Conservation (phyloP, 2,329 filamentous ascomycete species). For the Ophiosphaerella herpotricha region DNA sequence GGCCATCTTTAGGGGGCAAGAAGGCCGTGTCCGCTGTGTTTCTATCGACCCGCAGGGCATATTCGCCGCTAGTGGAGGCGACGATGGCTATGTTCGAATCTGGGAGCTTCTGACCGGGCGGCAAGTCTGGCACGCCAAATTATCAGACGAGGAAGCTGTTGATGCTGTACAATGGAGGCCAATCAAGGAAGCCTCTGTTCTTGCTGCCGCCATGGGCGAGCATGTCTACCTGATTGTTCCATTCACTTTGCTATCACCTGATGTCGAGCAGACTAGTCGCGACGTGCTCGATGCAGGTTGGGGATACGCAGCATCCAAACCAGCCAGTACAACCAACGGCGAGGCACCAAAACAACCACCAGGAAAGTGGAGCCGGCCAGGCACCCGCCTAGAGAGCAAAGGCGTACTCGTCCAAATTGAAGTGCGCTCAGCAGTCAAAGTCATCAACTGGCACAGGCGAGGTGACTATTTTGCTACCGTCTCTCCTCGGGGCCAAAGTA, state of each 20-base stretch:
- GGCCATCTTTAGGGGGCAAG: slow-evolving; percentile 84
- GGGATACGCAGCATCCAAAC: slow-evolving; percentile 78
- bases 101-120: slow-evolving; percentile 88
- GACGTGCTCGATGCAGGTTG: slow-evolving; percentile 87
- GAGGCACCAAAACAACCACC: slow-evolving; percentile 72
- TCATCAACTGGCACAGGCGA: slow-evolving; percentile 88
- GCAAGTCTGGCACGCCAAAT: slow-evolving; percentile 81
- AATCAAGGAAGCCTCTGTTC: slow-evolving; percentile 75
- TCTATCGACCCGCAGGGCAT: slow-evolving; percentile 83
- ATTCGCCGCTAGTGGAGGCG: slow-evolving; percentile 88
- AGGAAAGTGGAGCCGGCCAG: slow-evolving; percentile 83
- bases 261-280: slow-evolving; percentile 73
- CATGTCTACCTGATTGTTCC: slow-evolving; percentile 83
- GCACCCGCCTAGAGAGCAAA: slow-evolving; percentile 71
- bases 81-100: slow-evolving; percentile 88
- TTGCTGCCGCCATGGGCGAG: slow-evolving; percentile 84
- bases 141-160: slow-evolving; percentile 78
- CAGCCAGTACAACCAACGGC: slow-evolving; percentile 55
- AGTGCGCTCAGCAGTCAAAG: slow-evolving; percentile 80
- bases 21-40: slow-evolving; percentile 83
- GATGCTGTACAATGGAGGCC: slow-evolving; percentile 91
- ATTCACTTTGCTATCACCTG: slow-evolving; percentile 67
- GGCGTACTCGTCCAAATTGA: slow-evolving; percentile 82
- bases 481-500: slow-evolving; percentile 76
- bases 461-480: slow-evolving; percentile 95